Evolutionary conservation across 2,329 filamentous ascomycete genomes (phyloP).

Genomic region (Aspergillus sojae): DNA sequence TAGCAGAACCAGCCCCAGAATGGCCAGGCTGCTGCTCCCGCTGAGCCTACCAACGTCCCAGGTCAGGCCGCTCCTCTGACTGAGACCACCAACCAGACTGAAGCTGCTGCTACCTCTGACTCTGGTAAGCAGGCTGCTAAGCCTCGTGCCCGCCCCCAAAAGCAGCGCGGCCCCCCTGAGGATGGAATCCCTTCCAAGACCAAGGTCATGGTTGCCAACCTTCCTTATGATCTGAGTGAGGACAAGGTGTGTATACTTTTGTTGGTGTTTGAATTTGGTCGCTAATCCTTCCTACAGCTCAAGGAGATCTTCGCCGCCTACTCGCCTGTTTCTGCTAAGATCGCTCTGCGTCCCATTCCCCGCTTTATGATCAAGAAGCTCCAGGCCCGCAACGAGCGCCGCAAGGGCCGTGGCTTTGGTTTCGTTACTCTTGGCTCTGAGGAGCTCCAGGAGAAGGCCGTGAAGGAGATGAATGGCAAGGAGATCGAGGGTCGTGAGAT

Average conservation of each 20-base stretch:
- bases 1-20: slow-evolving; percentile 26
- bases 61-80: slow-evolving; percentile 23
- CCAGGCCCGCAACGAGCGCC: slow-evolving; percentile 93
- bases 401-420: slow-evolving; percentile 98
- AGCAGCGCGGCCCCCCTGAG: slow-evolving; percentile 92
- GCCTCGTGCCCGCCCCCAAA: slow-evolving; percentile 58
- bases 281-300: slow-evolving; percentile 63
- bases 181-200: slow-evolving; percentile 98
- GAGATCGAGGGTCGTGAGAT: slow-evolving; percentile 98
- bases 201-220: slow-evolving; percentile 99
- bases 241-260: slow-evolving; percentile 72
- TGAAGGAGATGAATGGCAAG: slow-evolving; percentile 98
- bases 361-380: slow-evolving; percentile 99
- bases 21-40: slow-evolving; percentile 25
- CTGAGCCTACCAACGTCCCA: slow-evolving; percentile 26
- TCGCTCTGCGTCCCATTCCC: slow-evolving; percentile 95
- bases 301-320: slow-evolving; percentile 96
- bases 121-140: slow-evolving; percentile 43
- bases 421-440: slow-evolving; percentile 96
- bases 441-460: slow-evolving; percentile 96
- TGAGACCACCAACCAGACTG: slow-evolving; percentile 25
- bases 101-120: slow-evolving; percentile 44
- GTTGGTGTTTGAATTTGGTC: slow-evolving; percentile 7
- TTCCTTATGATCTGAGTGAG: slow-evolving; percentile 96
- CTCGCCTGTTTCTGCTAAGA: slow-evolving; percentile 93